Evolutionary conservation across 2,329 filamentous ascomycete species (phyloP), one percentile per base, ranked within the genome.

Genomic region (Aspergillus uvarum): DNA sequence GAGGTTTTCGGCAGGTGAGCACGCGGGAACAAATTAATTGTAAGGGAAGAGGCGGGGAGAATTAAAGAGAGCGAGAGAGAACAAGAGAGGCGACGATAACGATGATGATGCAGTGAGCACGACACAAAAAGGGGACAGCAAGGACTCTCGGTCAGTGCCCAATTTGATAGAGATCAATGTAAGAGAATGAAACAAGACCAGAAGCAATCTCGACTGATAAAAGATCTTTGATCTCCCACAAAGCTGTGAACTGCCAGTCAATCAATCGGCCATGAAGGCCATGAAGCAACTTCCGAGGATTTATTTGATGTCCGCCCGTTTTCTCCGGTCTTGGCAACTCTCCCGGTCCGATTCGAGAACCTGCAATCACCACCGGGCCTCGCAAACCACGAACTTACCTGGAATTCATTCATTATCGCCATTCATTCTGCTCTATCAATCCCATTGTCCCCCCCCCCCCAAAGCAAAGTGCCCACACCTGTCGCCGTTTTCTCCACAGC

Each of bases 251-350:
- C 26, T 0, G 6, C 26, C 7, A 8, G 26, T 35, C 32, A 35
- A 35, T 35, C 32, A 35, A 5, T 16, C 32, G 12, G 32, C 14
- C 14, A 32, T 32, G 31, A 12, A 32, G 31, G 32, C 11, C 26
- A 29, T 29, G 16, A 24, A 26, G 21, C 21, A 22, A 22, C 35
- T 38, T 29, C 24, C 42, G 51, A 22, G 6, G 31, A 52, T 38
- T 63, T 59, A 63, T 61, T 70, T 64, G 22, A 44, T 56, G 60
- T 66, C 48, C 50, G 22, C 35, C 52, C 59, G 54, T 59, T 59
- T 62, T 61, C 59, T 62, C 63, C 59, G 66, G 72, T 54, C 72
- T 74, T 75, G 72, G 72, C 73, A 67, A 65, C 62, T 57, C 56
- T 54, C 57, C 55, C 55, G 59, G 47, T 51, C 55, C 54, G 52